Base-by-base conservation (phyloP, 1,139 yeast species). In the Lodderomyces elongisporus region DNA sequence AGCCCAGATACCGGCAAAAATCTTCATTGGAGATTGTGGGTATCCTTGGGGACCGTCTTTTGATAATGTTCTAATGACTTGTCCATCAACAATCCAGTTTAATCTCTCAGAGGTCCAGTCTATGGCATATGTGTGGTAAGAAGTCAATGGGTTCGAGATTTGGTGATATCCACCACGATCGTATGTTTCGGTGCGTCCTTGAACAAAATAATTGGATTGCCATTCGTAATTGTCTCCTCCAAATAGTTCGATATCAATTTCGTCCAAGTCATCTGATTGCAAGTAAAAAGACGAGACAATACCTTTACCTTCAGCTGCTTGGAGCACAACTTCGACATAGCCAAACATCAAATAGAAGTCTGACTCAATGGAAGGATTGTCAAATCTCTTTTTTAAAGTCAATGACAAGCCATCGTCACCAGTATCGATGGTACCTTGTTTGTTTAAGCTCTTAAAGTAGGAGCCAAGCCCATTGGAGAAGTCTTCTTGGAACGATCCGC, bases 261-360 rank as follows among this genome's bases (percentile, higher is more conserved):
- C 96, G 56, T 87, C 96, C 42, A 80, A 62, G 48, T 82, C 94
- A 54, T 87, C 95, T 45, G 88, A 79, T 55, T 85, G 94, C 40
- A 87, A 65, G 45, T 79, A 85, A 48, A 85, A 79, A 2, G 89
- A 78, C 0, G 95, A 83, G 15, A 87, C 75, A 26, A 87, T 70
- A 40, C 95, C 96, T 28, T 57, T 57, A 17, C 95, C 95, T 14
- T 70, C 60, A 3, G 91, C 88, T 13, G 91, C 83, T 52, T 79
- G 73, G 40, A 84, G 54, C 2, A 66, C 69, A 7, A 79, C 88
- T 52, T 85, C 93, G 14, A 85, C 76, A 45, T 77, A 77, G 35
- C 96, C 96, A 58, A 79, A 87, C 89, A 87, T 83, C 43, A 87
- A 74, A 56, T 85, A 85, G 52, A 84, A 85, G 42, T 80, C 73